Evolutionary conservation across 176 grass and related monocot species (phyloP).

Genomic region (Avena insularis): DNA sequence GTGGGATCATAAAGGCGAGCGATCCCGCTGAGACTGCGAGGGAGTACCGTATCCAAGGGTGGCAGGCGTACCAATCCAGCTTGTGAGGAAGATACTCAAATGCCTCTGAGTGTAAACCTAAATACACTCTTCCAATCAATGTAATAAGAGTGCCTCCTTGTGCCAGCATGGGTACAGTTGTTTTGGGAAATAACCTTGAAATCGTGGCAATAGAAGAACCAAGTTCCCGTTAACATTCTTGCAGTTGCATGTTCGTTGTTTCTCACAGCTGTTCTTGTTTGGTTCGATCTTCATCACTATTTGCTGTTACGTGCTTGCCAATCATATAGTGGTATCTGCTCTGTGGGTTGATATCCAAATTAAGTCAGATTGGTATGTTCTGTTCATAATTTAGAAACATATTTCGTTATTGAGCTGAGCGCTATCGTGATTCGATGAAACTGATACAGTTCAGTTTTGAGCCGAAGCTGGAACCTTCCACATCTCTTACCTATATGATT

Average conservation of each 20-base stretch:
- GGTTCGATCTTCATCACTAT: background rate
- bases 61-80: constrained; percentile 76
- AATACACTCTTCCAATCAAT: background rate
- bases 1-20: constrained; percentile 80
- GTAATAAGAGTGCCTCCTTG: constrained; percentile 36
- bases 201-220: background rate
- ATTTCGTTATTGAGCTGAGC: too few relatives aligned
- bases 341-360: too few relatives aligned
- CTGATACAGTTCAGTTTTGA: too few relatives aligned
- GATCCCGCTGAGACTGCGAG: constrained; percentile 59
- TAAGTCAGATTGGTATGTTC: too few relatives aligned
- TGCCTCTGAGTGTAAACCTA: background rate
- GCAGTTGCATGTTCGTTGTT: background rate
- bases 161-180: background rate
- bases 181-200: background rate
- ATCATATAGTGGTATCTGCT: too few relatives aligned
- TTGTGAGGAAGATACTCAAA: constrained; percentile 47
- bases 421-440: too few relatives aligned
- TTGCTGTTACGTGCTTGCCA: too few relatives aligned
- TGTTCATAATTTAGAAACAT: too few relatives aligned
- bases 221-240: background rate
- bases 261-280: background rate
- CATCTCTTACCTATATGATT: too few relatives aligned
- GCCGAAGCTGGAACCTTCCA: too few relatives aligned
- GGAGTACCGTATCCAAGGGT: constrained; percentile 80